Base-by-base conservation (phyloP, 805 yeast species). In the Ogataea salicorniae region DNA sequence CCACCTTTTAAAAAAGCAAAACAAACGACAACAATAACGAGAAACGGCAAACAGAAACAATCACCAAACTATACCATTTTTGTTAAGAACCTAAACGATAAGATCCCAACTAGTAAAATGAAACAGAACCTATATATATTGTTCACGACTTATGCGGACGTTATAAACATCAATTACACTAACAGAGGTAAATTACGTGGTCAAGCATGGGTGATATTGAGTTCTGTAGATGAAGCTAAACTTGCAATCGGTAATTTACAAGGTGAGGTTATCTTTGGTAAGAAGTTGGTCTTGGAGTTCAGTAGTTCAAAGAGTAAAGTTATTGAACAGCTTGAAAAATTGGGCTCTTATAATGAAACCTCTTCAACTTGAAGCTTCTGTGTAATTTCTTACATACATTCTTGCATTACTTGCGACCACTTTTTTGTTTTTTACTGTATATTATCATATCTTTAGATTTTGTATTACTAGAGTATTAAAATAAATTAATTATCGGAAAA, bases 141-240 rank as follows among this genome's bases (percentile, higher is more conserved):
- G 6, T 83, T 83, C 54, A 69, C 83, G 14, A 75, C 81, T 0
- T 83, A 73, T 61, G 90, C 89, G 0, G 89, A 83, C 57, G 77
- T 86, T 3, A 59, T 84, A 5, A 75, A 77, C 11, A 70, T 86
- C 11, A 63, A 50, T 11, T 63, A 71, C 42, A 60, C 75, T 23
- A 69, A 72, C 45, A 61, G 71, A 35, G 70, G 70, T 46, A 73
- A 69, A 47, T 64, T 73, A 53, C 68, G 87, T 47, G 90, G 89
- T 0, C 88, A 83, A 58, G 90, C 89, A 0, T 85, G 83, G 68
- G 62, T 84, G 2, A 67, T 77, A 1, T 72, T 81, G 53, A 70
- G 75, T 34, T 72, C 74, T 22, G 48, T 68, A 1, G 73, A 72
- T 18, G 77, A 75, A 39, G 82, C 90, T 0, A 68, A 73, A 13